Conservation (phyloP, 352 stramenopile species). For the Aphanomyces euteiches region DNA sequence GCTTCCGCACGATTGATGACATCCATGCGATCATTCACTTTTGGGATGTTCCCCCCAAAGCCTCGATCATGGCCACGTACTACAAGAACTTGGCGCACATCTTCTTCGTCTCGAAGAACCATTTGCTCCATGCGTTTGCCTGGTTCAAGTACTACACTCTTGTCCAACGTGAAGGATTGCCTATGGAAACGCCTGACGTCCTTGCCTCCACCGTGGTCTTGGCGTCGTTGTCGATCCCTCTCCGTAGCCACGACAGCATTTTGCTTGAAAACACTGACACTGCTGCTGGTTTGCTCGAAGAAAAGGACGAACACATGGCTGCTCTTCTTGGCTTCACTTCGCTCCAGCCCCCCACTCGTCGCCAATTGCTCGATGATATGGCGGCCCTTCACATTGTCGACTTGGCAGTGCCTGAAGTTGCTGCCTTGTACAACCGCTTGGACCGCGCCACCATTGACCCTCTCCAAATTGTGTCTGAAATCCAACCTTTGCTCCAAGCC, state of each 20-base stretch:
- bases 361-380: constrained; percentile 91
- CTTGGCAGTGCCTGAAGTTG: constrained; percentile 54
- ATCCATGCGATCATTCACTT: constrained; percentile 97
- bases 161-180: constrained; percentile 85
- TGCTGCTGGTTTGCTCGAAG: constrained; percentile 71
- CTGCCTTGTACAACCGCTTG: constrained; percentile 60
- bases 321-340: constrained; percentile 85
- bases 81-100: constrained; percentile 98
- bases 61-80: constrained; percentile 95
- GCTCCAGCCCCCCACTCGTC: constrained; percentile 78
- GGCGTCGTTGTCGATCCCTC: constrained; percentile 90
- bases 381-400: constrained; percentile 59
- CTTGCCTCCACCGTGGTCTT: constrained; percentile 91
- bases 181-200: constrained; percentile 66
- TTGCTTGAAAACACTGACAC: constrained; percentile 55
- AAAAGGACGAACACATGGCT: constrained; percentile 94
- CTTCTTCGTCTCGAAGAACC: constrained; percentile 96
- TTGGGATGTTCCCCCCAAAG: constrained; percentile 85
- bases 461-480: constrained; percentile 65
- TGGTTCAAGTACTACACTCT: constrained; percentile 95
- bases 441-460: constrained; percentile 70
- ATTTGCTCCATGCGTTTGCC: constrained; percentile 96
- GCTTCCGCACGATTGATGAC: constrained; percentile 98
- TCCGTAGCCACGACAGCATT: constrained; percentile 46
- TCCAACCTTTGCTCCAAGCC: constrained; percentile 61